These are phyloP conservation scores for Bifiguratus adelaidae DNA, from an alignment of 192 early-diverging fungal genomes.

Conservation along the genomic window DNA sequence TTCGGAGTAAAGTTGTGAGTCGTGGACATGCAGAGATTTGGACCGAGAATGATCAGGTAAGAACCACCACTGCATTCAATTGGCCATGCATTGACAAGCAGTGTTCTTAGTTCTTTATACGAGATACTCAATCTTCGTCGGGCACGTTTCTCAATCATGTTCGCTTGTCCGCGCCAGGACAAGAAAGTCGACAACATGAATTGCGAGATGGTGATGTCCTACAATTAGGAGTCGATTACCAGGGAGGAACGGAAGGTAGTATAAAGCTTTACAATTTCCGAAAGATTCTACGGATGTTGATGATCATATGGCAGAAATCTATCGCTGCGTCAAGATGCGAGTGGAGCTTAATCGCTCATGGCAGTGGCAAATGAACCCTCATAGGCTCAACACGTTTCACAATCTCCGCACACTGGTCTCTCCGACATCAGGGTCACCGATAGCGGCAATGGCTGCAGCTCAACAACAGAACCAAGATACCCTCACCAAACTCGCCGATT, in stretches of 20 bases:
- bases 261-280: too few relatives aligned
- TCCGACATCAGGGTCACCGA: slow-evolving; percentile 8
- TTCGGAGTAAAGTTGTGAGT: slow-evolving; percentile 90
- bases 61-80: background rate
- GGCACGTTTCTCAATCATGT: slow-evolving; percentile 96
- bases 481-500: background rate
- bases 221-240: slow-evolving; percentile 94
- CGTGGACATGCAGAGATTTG: slow-evolving; percentile 92
- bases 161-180: slow-evolving; percentile 75
- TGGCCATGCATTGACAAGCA: background rate
- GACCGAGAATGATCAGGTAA: slow-evolving; percentile 57
- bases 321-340: slow-evolving; percentile 84
- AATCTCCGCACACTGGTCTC: slow-evolving; percentile 29
- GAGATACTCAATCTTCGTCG: slow-evolving; percentile 90
- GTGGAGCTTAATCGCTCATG: slow-evolving; percentile 66
- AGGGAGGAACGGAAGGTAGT: slow-evolving; percentile 75
- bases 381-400: slow-evolving; percentile 5
- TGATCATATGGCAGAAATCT: slow-evolving; percentile 59
- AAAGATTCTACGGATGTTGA: too few relatives aligned
- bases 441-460: too few relatives aligned
- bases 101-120: slow-evolving; percentile 64
- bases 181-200: slow-evolving; percentile 67
- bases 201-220: slow-evolving; percentile 86
- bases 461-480: slow-evolving; percentile 1
- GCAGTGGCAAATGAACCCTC: slow-evolving; percentile 19